Evolutionary conservation across 2,329 filamentous ascomycete genomes (phyloP).

Genomic region (Phaeosphaeriaceae sp.): DNA sequence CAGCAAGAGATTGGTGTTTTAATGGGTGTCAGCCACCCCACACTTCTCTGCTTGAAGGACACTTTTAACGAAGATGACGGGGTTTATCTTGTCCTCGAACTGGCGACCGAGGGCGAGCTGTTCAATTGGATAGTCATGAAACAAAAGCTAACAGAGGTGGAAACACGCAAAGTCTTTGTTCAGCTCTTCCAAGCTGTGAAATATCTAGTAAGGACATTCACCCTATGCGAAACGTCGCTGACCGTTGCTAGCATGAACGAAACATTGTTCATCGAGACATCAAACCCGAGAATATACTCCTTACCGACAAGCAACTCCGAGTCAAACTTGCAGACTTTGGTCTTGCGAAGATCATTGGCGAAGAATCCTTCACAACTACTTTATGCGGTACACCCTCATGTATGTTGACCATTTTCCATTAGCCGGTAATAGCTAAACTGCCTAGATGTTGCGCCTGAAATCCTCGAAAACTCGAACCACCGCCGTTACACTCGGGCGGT

Average conservation of each 20-base stretch:
- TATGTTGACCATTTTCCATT: slow-evolving; percentile 34
- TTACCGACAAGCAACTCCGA: slow-evolving; percentile 82
- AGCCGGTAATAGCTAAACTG: slow-evolving; percentile 19
- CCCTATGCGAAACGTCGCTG: slow-evolving; percentile 19
- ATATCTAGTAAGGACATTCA: slow-evolving; percentile 73
- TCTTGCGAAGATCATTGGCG: slow-evolving; percentile 96
- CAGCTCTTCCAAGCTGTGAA: slow-evolving; percentile 95
- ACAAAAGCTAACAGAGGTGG: slow-evolving; percentile 82
- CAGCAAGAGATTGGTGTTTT: slow-evolving; percentile 96
- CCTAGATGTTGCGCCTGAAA: slow-evolving; percentile 88
- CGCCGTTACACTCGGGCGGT: slow-evolving; percentile 94
- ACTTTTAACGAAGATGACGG: slow-evolving; percentile 91
- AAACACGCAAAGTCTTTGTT: slow-evolving; percentile 84
- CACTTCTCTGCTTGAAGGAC: slow-evolving; percentile 90
- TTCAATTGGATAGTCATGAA: slow-evolving; percentile 96
- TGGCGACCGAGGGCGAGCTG: slow-evolving; percentile 90
- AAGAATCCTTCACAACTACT: slow-evolving; percentile 97
- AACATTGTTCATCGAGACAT: slow-evolving; percentile 98
- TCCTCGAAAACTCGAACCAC: slow-evolving; percentile 79
- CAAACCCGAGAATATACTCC: slow-evolving; percentile 94
- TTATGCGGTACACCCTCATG: slow-evolving; percentile 93
- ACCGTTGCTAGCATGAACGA: slow-evolving; percentile 77
- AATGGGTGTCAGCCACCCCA: slow-evolving; percentile 96
- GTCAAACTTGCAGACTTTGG: slow-evolving; percentile 97
- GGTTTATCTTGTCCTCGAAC: slow-evolving; percentile 88